Percentiles rank a stretch among this genome's conserved stretches.
Conservation (phyloP, 345 rosid genomes). For the Rhodamnia argentea region DNA sequence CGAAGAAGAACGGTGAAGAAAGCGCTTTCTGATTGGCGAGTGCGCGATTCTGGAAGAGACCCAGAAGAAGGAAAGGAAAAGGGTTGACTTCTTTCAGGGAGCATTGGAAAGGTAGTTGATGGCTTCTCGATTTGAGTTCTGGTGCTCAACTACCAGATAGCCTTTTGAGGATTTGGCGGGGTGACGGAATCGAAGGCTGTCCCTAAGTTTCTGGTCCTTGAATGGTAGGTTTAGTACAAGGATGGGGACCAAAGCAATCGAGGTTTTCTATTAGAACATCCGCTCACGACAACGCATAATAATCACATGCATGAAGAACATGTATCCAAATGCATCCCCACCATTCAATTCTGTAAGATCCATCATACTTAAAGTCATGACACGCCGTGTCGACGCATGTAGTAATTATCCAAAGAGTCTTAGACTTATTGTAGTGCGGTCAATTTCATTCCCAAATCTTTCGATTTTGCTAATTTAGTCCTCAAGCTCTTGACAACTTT, state of each 20-base stretch:
- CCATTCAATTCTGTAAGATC: not conserved
- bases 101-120: not conserved
- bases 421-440: too few species aligned
- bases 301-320: not conserved
- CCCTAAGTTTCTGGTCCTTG: not conserved
- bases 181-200: not conserved
- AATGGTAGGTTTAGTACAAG: not conserved
- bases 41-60: not conserved
- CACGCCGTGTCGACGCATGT: too few species aligned
- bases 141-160: not conserved
- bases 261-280: not conserved
- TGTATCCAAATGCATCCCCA: not conserved
- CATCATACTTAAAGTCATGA: not conserved
- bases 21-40: not conserved
- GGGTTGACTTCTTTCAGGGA: not conserved
- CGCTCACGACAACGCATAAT: not conserved
- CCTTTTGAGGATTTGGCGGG: not conserved
- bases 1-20: not conserved
- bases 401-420: too few species aligned
- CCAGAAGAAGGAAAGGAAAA: not conserved
- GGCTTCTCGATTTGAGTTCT: not conserved
- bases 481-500: too few species aligned
- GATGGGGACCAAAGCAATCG: not conserved
- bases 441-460: too few species aligned
- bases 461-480: too few species aligned